Evolutionary conservation across 78 protist species (phyloP), one percentile per base, ranked within the genome.

Genomic region (Paratrimastix pyriformis): DNA sequence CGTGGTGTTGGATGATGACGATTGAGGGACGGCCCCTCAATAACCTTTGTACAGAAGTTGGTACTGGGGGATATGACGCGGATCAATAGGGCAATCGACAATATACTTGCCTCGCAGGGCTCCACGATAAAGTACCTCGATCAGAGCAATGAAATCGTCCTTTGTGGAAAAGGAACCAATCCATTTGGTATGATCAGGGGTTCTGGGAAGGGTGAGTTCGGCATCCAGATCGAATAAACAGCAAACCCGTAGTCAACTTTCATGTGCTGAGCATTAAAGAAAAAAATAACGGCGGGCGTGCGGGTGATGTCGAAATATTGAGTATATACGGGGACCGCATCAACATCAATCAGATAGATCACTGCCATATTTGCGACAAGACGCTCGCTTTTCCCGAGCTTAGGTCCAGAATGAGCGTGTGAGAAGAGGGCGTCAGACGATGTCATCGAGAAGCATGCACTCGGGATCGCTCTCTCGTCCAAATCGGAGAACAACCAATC

Each of bases 61-160:
- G 69, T 62, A 62, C 50, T 38, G 4, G 45, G 69, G 69, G 11
- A 37, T 18, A 9, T 18, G 69, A 13, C 24, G 39, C 3, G 15
- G 7, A 39, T 29, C 45, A 39, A 62, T 62, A 4, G 69, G 69
- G 30, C 33, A 37, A n/a, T 3, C 9, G 8, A 54, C 59, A 54
- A 54, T 54, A 13, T 54, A 5, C 50, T 71, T 35, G 33, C 60
- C 60, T 3, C 33, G 35, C 35, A 58, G 3, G 3, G 45, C 77
- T 3, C 77, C 77, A 2, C 77, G 7, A 33, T 55, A 74, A 35
- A 74, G 9, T 9, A 39, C 45, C 15, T 74, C 77, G 33, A 74
- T 72, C n/a, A 74, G 44, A 9, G 62, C 77, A 38, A 74, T 74
- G 45, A 74, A 74, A 42, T 74, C 77, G 21, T 74, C 69, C 77